Evolutionary conservation across 441 rosid genomes (phyloP).

Genomic region (Metrosideros polymorpha): DNA sequence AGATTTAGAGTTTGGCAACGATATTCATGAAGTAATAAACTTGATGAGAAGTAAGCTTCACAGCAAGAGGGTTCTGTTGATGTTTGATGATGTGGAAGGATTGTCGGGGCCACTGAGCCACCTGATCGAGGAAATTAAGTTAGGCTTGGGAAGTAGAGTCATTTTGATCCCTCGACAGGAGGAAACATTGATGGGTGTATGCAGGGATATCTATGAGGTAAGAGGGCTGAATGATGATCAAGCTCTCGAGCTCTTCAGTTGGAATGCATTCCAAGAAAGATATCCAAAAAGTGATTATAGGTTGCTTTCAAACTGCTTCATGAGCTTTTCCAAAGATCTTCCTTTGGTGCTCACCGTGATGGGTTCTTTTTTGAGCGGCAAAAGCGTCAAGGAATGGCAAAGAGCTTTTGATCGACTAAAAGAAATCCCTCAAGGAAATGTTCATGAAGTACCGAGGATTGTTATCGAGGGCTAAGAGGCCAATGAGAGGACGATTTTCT

Average conservation of each 20-base stretch:
- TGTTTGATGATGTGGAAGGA: neutral
- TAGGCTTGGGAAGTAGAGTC: neutral
- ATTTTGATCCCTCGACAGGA: neutral
- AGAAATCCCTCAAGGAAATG: too few relatives aligned
- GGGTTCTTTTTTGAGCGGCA: neutral
- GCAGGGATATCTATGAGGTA: neutral
- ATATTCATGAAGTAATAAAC: neutral
- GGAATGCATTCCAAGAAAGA: neutral
- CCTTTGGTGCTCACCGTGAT: neutral
- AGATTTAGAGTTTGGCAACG: neutral
- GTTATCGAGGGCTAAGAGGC: too few relatives aligned
- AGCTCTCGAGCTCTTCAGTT: neutral
- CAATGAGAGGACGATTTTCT: neutral
- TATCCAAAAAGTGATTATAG: neutral
- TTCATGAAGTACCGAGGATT: too few relatives aligned
- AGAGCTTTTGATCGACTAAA: neutral
- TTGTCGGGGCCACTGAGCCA: neutral
- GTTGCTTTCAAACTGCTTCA: neutral
- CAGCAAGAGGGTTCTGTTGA: neutral
- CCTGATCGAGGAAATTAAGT: neutral
- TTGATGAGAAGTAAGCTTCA: neutral
- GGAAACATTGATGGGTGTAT: neutral
- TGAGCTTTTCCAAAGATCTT: neutral
- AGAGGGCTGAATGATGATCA: neutral
- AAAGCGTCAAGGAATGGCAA: neutral